A percentile compares a stretch with the other conserved stretches of the same genome.
These are phyloP conservation scores for Xylaria digitata DNA, from an alignment of 2,329 filamentous ascomycete genomes.

Conservation along the genomic window DNA sequence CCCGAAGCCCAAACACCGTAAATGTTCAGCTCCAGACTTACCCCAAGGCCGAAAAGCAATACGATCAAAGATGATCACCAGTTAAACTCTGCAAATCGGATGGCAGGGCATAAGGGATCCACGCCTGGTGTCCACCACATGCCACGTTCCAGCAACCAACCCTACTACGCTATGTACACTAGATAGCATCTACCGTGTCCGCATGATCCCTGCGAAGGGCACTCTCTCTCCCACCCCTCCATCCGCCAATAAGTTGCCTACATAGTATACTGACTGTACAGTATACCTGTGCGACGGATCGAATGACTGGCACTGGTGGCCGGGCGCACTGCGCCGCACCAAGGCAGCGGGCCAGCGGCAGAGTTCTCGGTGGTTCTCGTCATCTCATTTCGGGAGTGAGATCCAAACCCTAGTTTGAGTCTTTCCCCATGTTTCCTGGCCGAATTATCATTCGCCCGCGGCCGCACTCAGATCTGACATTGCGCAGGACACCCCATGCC, in stretches of 20 bases:
- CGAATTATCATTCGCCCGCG: conserved; percentile 39
- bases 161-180: conserved; percentile 12
- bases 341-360: conserved; percentile 38
- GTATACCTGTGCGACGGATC: conserved; percentile 18
- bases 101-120: conserved; percentile 27
- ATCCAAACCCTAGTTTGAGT: conserved; percentile 32
- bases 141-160: conserved; percentile 39
- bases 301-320: conserved; percentile 12
- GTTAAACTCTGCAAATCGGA: conserved; percentile 36
- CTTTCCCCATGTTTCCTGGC: conserved; percentile 40
- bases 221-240: background rate
- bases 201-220: conserved; percentile 33
- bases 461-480: conserved; percentile 40
- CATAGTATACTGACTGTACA: background rate
- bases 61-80: conserved; percentile 23
- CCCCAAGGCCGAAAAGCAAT: conserved; percentile 32
- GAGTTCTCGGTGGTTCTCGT: conserved; percentile 41
- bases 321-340: conserved; percentile 30
- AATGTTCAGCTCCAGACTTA: conserved; percentile 26
- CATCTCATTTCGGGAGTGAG: conserved; percentile 43
- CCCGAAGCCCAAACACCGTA: background rate
- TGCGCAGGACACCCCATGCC: conserved; percentile 32
- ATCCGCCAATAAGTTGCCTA: no score
- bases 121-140: conserved; percentile 31
- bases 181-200: conserved; percentile 33